Evolutionary conservation across 495 filamentous ascomycete species (phyloP), one percentile per base, ranked within the genome.

Genomic region (Trypethelium eluteriae): DNA sequence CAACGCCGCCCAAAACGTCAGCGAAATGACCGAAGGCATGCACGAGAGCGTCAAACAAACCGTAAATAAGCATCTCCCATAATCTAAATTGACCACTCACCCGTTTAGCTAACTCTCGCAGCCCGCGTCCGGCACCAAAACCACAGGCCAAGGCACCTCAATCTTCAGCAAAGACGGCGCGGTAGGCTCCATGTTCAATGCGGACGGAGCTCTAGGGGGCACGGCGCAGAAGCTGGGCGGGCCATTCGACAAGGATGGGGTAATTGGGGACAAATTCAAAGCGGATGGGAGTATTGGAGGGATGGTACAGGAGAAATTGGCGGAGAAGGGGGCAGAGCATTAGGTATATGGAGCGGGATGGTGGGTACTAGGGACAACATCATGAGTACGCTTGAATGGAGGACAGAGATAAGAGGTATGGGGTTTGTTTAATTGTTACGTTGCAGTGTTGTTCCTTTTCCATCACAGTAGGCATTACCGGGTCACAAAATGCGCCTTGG

Each of bases 221-320:
- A 77, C 76, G 5, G 81, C 79, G 5, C 75, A 86, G 63, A 78
- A 73, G 44, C 66, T 86, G 7, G 83, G 84, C n/a, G 85, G 84
- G 0, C 82, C 82, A 0, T 74, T 85, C 56, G 79, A 79, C 62
- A 77, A 76, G 65, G 74, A 77, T 34, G 79, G 79, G 0, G 70
- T 74, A 62, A 70, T 81, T 49, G 76, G 79, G 47, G 81, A 81
- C 67, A 76, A 79, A 41, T 81, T 79, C 66, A 79, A 77, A 0
- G 62, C 69, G 0, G 73, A 77, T 34, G 79, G 78, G 0, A 69
- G 67, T 12, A 70, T 80, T 41, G 79, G 79, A 7, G 79, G 78
- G 0, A 71, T 77, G 38, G 79, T 80, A 18, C 77, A 84, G 70
- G 72, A 77, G 53, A 69, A 75, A 18, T 66, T 84, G 59, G 82